Base-by-base conservation (phyloP, 176 grass and related monocot species). In the Coix lacrymajobi region DNA sequence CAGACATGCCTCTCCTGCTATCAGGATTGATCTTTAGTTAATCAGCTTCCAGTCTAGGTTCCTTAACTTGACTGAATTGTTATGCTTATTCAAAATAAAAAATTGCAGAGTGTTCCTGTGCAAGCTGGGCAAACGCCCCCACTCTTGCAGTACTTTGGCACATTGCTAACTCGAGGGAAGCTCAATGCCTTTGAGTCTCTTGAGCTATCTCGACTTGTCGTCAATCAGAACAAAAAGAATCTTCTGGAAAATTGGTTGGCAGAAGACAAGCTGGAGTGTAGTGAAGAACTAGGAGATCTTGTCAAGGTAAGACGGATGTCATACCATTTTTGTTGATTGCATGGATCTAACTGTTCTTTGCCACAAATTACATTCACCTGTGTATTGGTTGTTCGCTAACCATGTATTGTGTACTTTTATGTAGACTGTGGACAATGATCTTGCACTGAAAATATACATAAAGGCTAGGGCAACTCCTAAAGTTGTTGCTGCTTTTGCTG, bases 171-270 rank as follows among this genome's bases (percentile, higher is more conserved):
- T 77, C 86, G 86, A 90, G 96, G 92, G 80, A 98, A 98, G 85
- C 96, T 98, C 76, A 95, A 98, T 82, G 89, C 91, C 75, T 98
- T 85, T 7, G 91, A 95, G 60, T 98, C 96, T 40, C 88, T 95
- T 77, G 92, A 93, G 76, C 77, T 98, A 65, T 98, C 96, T 86
- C 92, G 91, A 62, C 92, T 95, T 73, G 96, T 98, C 70, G 96
- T 98, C 25, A 98, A 98, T 87, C 92, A 98, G 87, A 98, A 95
- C 87, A 98, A 98, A 94, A 98, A 95, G 76, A 98, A 95, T 41
- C 90, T 98, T 56, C 75, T 98, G 57, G 96, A 98, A 73, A 98
- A 98, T 74, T 98, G 90, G 96, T 79, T 98, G 75, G 92, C 96
- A 11, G 92, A 98, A 84, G 95, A 98, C 44, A 98, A 98, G 79